Evolutionary conservation across 139 green algal genomes (phyloP), one percentile per base, ranked within the genome.

Genomic region (Auxenochlorella pyrenoidosa): DNA sequence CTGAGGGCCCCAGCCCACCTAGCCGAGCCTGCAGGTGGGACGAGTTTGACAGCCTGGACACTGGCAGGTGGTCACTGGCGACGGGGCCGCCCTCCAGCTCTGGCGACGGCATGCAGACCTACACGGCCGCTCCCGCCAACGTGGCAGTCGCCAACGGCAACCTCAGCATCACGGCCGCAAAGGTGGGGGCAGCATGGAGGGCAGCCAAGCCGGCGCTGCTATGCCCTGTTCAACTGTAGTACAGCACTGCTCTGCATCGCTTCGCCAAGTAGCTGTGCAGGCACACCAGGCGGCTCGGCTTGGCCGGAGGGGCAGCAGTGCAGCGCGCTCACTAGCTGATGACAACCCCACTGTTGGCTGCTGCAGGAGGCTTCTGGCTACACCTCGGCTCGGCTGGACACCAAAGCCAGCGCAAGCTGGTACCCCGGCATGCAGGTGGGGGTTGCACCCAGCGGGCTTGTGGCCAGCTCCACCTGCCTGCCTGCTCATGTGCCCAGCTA

Each of bases 31-130:
- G 54, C 12, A 63, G 54, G 54, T 47, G 51, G 30, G 78, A 83
- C n/a, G 78, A 83, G 51, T 83, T 83, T 71, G 78, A 83, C 51
- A 19, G 43, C n/a, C 78, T 72, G 54, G 34, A 71, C 34, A 47
- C 51, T 34, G 5, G 51, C 78, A 83, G 72, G 54, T 83, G 78
- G 54, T 1, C 51, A 4, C 13, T 51, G 5, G 51, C 34, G 16
- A 21, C 16, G 6, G 78, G 34, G 70, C 34, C 70, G 34, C 34
- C 34, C 15, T 0, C 70, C 15, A 44, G 22, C n/a, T 13, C 34
- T 41, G 70, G 13, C 34, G 34, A 36, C 24, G 51, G n/a, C 21
- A 5, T 71, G 78, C 78, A 83, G 78, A 82, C 28, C 43, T 83
- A 72, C 51, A 54, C 70, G 16, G 70, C 70, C 34, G 24, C 16